phyloP scores from a whole-genome alignment of 192 early-diverging fungal genomes.

The Coemansia nantahalensis region DNA sequence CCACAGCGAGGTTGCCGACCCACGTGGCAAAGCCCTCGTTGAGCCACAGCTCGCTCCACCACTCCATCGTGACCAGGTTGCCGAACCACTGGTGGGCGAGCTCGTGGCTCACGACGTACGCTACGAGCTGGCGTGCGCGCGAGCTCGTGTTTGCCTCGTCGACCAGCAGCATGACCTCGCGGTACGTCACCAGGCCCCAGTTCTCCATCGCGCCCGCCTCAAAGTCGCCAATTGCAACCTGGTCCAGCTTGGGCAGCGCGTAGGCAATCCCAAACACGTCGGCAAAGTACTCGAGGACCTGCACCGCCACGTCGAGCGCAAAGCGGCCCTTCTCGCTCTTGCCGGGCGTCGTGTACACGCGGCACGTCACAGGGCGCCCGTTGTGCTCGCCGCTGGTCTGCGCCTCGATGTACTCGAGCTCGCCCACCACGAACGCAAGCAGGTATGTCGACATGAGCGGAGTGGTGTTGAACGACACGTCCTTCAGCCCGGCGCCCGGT shows the following conservation, averaged over 20 bases:
- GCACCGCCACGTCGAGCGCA: conserved; percentile 68
- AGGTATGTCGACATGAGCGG: conserved; percentile 85
- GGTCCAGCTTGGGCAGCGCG: conserved; percentile 70
- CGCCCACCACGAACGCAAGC: conserved; percentile 71
- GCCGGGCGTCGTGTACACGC: conserved; percentile 69
- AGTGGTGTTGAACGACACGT: conserved; percentile 65
- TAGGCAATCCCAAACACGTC: conserved; percentile 71
- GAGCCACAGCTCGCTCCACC: conserved; percentile 74
- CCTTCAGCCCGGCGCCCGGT: conserved; percentile 25
- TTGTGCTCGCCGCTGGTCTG: conserved; percentile 32
- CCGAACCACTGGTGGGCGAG: conserved; percentile 86
- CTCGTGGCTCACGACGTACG: conserved; percentile 75
- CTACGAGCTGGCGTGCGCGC: conserved; percentile 59
- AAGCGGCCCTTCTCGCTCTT: conserved; percentile 65
- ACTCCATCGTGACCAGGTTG: conserved; percentile 79
- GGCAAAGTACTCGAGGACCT: conserved; percentile 68
- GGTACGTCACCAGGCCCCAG: conserved; percentile 82
- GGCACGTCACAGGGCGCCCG: conserved; percentile 55
- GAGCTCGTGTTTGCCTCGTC: conserved; percentile 57
- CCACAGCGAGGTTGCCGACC: conserved; percentile 67
- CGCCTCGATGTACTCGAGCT: conserved; percentile 77
- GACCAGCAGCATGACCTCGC: conserved; percentile 68
- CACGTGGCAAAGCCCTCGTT: conserved; percentile 90
- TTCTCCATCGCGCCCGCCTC: conserved; percentile 82
- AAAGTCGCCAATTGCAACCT: conserved; percentile 78